Evolutionary conservation across 306 rosid genomes (phyloP), one percentile per base, ranked within the genome.

Genomic region (Cyclanthera cordifolia): DNA sequence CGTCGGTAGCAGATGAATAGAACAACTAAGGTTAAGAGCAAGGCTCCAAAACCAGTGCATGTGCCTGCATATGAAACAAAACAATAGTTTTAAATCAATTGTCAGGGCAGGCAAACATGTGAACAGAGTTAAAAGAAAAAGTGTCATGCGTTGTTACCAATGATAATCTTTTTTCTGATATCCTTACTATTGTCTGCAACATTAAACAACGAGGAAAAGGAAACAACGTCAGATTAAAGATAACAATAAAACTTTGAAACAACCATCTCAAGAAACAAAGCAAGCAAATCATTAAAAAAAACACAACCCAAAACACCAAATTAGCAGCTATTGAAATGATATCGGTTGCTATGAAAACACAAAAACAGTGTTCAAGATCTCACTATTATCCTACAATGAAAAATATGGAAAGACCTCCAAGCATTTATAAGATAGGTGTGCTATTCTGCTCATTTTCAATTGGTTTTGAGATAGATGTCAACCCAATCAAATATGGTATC

Each of bases 111-210:
- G 5, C 16, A 63, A 41, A 41, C 69, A 12, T 41, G 19, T 19
- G 53, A 45, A 39, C 56, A 51, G 21, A 24, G 55, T 16, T 7
- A 49, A 17, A 34, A 34, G 41, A 34, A 9, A 72, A 43, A 28
- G 21, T 43, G 53, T 41, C 32, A 21, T 63, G 27, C 9, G 46
- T 82, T 12, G 46, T 82, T 90, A 90, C 96, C 96, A 72, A 85
- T 32, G 46, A 11, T 0, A 32, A 69, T 0, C 74, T 73, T 82
- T 25, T 0, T 4, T 8, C 0, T 0, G 71, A 0, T 5, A 8
- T 37, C 23, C 37, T 0, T 1, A 2, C 0, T 1, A 9, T 37
- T 21, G 0, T 0, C 95, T 78, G 96, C 76, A 71, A 80, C 53
- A 45, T 20, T 21, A 45, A 43, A 16, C 34, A 45, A 28, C 16